phyloP scores from a whole-genome alignment of 2,329 filamentous ascomycete genomes.

The Paraphaeosphaeria minitans region DNA sequence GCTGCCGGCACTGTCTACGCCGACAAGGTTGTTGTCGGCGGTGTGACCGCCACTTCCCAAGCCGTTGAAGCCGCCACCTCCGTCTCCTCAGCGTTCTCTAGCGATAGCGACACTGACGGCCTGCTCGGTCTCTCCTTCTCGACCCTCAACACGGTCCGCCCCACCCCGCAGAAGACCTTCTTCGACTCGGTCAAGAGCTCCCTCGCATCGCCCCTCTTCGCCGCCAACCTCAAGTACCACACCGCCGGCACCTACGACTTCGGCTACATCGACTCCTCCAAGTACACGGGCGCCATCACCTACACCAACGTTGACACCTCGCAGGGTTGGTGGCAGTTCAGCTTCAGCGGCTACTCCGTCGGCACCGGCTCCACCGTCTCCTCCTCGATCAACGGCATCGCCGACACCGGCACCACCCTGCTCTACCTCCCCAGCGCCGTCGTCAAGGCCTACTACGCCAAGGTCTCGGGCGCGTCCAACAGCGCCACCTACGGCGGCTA shows the following conservation, averaged over 20 bases:
- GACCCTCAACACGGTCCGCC: slow-evolving; percentile 62
- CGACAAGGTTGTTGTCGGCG: slow-evolving; percentile 67
- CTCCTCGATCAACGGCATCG: slow-evolving; percentile 60
- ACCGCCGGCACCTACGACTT: slow-evolving; percentile 59
- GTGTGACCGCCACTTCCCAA: slow-evolving; percentile 63
- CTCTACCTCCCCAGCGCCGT: slow-evolving; percentile 62
- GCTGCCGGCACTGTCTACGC: slow-evolving; percentile 69
- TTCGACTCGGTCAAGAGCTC: slow-evolving; percentile 62
- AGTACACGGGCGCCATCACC: slow-evolving; percentile 63
- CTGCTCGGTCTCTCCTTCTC: slow-evolving; percentile 66
- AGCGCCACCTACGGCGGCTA: slow-evolving; percentile 59
- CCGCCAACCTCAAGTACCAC: slow-evolving; percentile 61
- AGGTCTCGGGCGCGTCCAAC: slow-evolving; percentile 60
- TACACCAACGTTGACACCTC: slow-evolving; percentile 62
- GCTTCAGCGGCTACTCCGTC: slow-evolving; percentile 60
- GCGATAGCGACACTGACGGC: slow-evolving; percentile 62
- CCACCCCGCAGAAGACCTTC: slow-evolving; percentile 60
- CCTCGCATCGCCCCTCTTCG: slow-evolving; percentile 61
- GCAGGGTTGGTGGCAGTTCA: slow-evolving; percentile 69
- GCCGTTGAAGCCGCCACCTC: slow-evolving; percentile 68
- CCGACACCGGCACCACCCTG: slow-evolving; percentile 74
- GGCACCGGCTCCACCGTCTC: slow-evolving; percentile 51
- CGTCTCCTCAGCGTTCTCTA: slow-evolving; percentile 60
- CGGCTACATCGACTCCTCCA: slow-evolving; percentile 62
- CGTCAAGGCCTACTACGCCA: slow-evolving; percentile 63